Conservation (phyloP, 192 early-diverging fungal genomes). For the Entrophospora sp. region DNA sequence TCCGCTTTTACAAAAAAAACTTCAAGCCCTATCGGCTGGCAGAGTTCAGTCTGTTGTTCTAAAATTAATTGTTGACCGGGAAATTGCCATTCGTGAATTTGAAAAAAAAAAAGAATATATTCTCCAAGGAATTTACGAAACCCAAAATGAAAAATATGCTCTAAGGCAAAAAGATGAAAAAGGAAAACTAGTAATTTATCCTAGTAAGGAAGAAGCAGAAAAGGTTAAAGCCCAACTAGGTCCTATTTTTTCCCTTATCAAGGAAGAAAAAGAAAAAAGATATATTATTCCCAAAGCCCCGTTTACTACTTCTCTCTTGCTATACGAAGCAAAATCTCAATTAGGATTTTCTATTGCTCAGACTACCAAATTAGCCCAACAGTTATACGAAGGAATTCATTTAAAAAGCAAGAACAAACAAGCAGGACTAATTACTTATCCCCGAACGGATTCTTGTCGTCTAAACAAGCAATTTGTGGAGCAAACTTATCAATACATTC, state of each 20-base stretch:
- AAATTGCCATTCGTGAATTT: neutral
- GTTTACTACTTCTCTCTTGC: neutral
- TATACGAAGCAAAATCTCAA: conserved; percentile 3
- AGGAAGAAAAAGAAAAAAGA: neutral
- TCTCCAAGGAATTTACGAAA: neutral
- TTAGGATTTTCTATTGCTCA: neutral
- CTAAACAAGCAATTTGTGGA: neutral
- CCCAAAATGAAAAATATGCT: neutral
- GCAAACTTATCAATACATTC: neutral
- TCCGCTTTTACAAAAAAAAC: conserved; percentile 1
- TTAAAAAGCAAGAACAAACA: neutral
- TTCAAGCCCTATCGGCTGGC: neutral
- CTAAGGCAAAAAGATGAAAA: neutral
- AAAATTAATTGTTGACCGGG: conserved; percentile 2
- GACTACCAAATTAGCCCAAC: conserved; percentile 1
- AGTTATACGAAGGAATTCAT: neutral
- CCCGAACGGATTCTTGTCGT: neutral
- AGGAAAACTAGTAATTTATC: conserved; percentile 1
- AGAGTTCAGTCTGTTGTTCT: conserved; percentile 9
- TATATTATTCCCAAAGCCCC: neutral
- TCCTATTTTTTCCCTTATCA: neutral
- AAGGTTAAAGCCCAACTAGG: neutral
- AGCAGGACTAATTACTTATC: conserved; percentile 7
- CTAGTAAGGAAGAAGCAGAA: neutral
- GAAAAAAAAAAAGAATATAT: conserved; percentile 11